Evolutionary conservation across 139 green algal genomes (phyloP), one percentile per base, ranked within the genome.

Genomic region (Asterochloris sp.): DNA sequence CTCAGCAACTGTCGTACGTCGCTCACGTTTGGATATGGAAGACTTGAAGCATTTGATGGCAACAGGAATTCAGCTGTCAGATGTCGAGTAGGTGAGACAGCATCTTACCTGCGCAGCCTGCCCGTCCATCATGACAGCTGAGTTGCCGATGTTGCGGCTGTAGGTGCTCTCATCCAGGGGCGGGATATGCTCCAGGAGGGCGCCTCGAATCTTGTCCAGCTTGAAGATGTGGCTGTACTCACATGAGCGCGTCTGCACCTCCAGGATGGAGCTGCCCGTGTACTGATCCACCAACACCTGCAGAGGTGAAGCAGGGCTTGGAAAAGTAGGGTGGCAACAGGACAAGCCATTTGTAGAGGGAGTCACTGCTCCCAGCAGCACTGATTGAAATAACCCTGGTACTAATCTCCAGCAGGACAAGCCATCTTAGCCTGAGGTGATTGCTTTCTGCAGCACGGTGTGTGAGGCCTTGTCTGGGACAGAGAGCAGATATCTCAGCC

Each of bases 121-220:
- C 19, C 28, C 62, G 74, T 19, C 62, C 47, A 73, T 62, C 61
- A 83, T 77, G 79, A 76, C 60, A 29, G 64, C 64, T 19, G 67
- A 69, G 67, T 83, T 83, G 67, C 77, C 86, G 19, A 90, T 71
- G 82, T 88, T 89, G 63, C 84, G 75, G 11, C 87, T 78, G 77
- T 95, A 94, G 66, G 92, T 85, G 24, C 83, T 84, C 85, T 97
- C 95, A 74, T 98, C 93, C 80, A 98, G 77, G 1, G 95, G 86
- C 0, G 96, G 96, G 88, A 99, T 99, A 85, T 90, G 93, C 87
- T 99, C 96, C 82, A 98, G 86, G 74, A 99, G 89, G 85, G 95
- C 85, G 9, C 87, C 71, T 28, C 82, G 83, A 26, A 96, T 88
- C 47, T 83, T 78, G 10, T 90, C 86, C 78, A 93, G 85, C 54